These are phyloP conservation scores for Hysterium pulicare DNA, from an alignment of 2,329 filamentous ascomycete genomes.

Conservation along the genomic window DNA sequence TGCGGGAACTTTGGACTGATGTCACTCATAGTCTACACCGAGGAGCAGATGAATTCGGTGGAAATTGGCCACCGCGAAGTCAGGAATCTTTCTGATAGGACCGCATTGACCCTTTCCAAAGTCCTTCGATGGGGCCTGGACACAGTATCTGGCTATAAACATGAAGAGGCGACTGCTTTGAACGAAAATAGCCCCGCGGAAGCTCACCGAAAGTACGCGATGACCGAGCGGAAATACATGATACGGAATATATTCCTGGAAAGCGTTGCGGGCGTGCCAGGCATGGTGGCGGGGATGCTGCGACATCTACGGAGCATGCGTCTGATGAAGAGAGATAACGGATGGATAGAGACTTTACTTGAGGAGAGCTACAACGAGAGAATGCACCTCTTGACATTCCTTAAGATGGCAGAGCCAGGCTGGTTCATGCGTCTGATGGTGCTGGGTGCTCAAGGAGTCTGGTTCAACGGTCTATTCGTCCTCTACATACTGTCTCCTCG, in stretches of 20 bases:
- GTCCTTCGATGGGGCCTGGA: conserved; percentile 78
- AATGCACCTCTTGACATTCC: conserved; percentile 89
- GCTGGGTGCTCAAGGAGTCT: conserved; percentile 87
- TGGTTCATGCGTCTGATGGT: conserved; percentile 92
- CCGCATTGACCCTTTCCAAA: conserved; percentile 74
- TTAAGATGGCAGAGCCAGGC: conserved; percentile 84
- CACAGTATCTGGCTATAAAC: conserved; percentile 73
- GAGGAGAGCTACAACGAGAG: conserved; percentile 91
- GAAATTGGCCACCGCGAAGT: conserved; percentile 73
- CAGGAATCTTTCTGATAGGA: conserved; percentile 69
- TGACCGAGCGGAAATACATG: conserved; percentile 86
- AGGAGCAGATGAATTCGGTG: conserved; percentile 73
- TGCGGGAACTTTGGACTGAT: conserved; percentile 14
- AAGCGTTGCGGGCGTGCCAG: conserved; percentile 89
- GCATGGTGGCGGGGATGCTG: conserved; percentile 95
- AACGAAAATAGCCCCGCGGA: conserved; percentile 43
- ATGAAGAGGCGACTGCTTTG: conserved; percentile 54
- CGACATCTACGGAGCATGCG: conserved; percentile 82
- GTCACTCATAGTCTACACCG: conserved; percentile 58
- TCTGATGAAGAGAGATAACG: conserved; percentile 86
- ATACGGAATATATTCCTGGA: conserved; percentile 90
- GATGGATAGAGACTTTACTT: conserved; percentile 89
- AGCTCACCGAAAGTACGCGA: conserved; percentile 60
- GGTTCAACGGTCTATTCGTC: conserved; percentile 92
- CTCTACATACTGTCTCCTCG: conserved; percentile 82